Base-by-base conservation (phyloP, 331 rosid species). In the Cydonia oblonga region DNA sequence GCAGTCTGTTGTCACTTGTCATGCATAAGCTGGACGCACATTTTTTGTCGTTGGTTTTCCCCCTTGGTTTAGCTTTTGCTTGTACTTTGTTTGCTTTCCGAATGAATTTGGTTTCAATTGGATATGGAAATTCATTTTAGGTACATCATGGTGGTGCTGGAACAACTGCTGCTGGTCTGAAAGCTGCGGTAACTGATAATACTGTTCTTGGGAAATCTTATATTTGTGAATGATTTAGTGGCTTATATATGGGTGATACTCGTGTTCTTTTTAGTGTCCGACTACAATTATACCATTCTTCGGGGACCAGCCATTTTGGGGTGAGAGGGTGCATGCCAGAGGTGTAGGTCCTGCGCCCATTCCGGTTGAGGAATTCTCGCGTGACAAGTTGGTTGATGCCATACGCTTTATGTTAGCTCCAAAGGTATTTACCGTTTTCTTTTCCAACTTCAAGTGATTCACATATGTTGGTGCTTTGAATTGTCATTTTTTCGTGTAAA, bases 111-210 rank as follows among this genome's bases (percentile, higher is more conserved):
- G 5, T 60, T 57, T 46, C 73, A 61, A 13, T 24, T 42, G 56
- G 19, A 29, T 66, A 57, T 62, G 64, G 8, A 64, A 63, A 38
- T 60, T 62, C 7, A 7, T 53, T 46, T 29, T 74, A 93, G 98
- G 96, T 93, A 68, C 98, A 93, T 84, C 96, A 93, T 58, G 98
- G 98, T 13, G 97, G 98, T 44, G 97, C 97, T 7, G 97, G 97
- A 83, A 91, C 98, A 64, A 93, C 98, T 72, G 97, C 98, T 63
- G 96, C 98, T 29, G 92, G 98, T 69, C 96, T 93, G 76, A 91
- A 90, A 85, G 96, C 98, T 66, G 97, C 85, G 76, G 98, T 93
- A 85, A 85, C 66, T 54, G 32, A 65, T 64, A 30, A 1, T 18
- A 22, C 25, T 51, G 28, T 29, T 12, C 46, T 38, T 68, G n/a